Evolutionary conservation across 345 rosid species (phyloP), one percentile per base, ranked within the genome.

Genomic region (Eutrema heterophyllum): DNA sequence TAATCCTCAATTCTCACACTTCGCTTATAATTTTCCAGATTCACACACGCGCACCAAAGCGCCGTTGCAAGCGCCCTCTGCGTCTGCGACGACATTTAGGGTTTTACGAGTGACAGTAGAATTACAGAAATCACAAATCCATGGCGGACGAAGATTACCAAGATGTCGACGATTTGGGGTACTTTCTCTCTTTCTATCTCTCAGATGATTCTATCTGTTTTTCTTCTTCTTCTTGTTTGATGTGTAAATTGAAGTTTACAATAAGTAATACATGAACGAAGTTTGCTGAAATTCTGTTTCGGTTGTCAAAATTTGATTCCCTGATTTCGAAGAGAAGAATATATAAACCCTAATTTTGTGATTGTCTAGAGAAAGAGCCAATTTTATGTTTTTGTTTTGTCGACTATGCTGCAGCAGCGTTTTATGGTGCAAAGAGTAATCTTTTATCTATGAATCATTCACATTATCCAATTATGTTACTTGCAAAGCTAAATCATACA

Each of bases 61-160:
- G n/a, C n/a, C n/a, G n/a, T n/a, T n/a, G n/a, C n/a, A n/a, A n/a
- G n/a, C n/a, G n/a, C n/a, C n/a, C n/a, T n/a, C n/a, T n/a, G n/a
- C n/a, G n/a, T n/a, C n/a, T n/a, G n/a, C n/a, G n/a, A n/a, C n/a
- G n/a, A 10, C 21, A 62, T 2, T 30, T 43, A 43, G 67, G 51
- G 67, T 62, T 62, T 62, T 8, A 24, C 49, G 51, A 43, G 67
- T 6, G 59, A 27, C 59, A 1, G n/a, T 32, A 33, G 46, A n/a
- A 5, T n/a, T 6, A n/a, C 15, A 45, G 33, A 59, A 59, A 12
- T 39, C 49, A 45, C 49, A 68, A 64, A 15, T 73, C 77, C 71
- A 86, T 87, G 96, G 96, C 88, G 13, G 91, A 86, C 72, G 96
- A 87, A 0, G 88, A 85, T 36, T 86, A 79, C 76, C 86, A 74